These are phyloP conservation scores for Lactarius vividus DNA, from an alignment of 768 basidiomycete genomes.

Conservation along the genomic window DNA sequence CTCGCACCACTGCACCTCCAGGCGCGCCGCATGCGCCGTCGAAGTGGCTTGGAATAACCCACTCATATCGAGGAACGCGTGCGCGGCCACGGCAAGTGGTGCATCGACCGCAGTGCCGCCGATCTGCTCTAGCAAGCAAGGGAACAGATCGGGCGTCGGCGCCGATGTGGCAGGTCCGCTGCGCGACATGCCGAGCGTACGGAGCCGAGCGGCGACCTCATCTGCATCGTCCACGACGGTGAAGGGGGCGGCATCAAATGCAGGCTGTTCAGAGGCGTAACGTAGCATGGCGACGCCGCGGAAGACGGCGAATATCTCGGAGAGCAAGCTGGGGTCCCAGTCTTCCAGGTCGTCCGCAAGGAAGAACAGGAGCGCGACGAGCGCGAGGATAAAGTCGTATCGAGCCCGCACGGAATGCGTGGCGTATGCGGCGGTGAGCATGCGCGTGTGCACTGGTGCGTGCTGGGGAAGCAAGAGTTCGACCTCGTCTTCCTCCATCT, in stretches of 20 bases:
- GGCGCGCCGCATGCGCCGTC: slow-evolving; percentile 61
- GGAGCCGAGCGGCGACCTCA: slow-evolving; percentile 60
- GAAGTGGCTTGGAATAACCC: slow-evolving; percentile 67
- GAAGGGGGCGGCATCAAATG: slow-evolving; percentile 38
- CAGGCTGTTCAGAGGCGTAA: slow-evolving; percentile 56
- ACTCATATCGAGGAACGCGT: slow-evolving; percentile 65
- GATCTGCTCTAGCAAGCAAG: slow-evolving; percentile 56
- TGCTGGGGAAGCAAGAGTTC: slow-evolving; percentile 51
- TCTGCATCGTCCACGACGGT: slow-evolving; percentile 40
- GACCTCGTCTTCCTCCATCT: slow-evolving; percentile 72
- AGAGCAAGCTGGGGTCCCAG: slow-evolving; percentile 64
- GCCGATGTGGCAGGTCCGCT: slow-evolving; percentile 10
- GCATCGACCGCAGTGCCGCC: slow-evolving; percentile 37
- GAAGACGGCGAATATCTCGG: slow-evolving; percentile 76
- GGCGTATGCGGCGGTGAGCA: slow-evolving; percentile 61
- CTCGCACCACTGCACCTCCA: slow-evolving; percentile 74
- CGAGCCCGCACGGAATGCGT: slow-evolving; percentile 63
- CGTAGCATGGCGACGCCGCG: slow-evolving; percentile 75
- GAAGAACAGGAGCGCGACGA: slow-evolving; percentile 70
- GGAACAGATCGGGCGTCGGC: slow-evolving; percentile 55
- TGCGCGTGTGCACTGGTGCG: slow-evolving; percentile 59
- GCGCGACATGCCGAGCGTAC: slow-evolving; percentile 68
- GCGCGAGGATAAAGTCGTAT: slow-evolving; percentile 68
- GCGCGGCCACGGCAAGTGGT: slow-evolving; percentile 57
- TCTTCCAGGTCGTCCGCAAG: slow-evolving; percentile 57